A percentile compares a stretch with the other conserved stretches of the same genome.
Evolutionary conservation across 2,329 filamentous ascomycete species (phyloP).

Genomic region (Exophiala lecanii-corni): DNA sequence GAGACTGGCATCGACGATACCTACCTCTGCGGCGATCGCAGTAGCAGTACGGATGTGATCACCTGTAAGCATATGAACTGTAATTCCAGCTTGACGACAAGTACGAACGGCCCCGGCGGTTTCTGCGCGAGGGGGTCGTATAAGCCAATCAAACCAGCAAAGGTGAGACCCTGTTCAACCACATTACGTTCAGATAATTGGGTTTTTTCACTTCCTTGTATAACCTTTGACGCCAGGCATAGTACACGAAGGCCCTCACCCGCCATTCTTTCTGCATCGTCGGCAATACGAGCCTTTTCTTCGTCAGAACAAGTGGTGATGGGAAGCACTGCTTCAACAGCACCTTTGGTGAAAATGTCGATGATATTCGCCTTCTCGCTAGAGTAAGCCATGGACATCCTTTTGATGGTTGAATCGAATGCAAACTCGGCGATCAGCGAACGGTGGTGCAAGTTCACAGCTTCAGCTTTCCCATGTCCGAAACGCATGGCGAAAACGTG

Average conservation of each 20-base stretch:
- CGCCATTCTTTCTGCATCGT: constrained; percentile 59
- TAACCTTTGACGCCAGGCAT: constrained; percentile 30
- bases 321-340: constrained; percentile 59
- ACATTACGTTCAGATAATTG: constrained; percentile 49
- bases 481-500: constrained; percentile 66
- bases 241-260: constrained; percentile 60
- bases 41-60: constrained; percentile 75
- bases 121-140: constrained; percentile 83
- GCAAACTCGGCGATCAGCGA: constrained; percentile 58
- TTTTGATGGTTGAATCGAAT: constrained; percentile 65
- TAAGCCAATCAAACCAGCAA: constrained; percentile 78
- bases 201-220: constrained; percentile 37
- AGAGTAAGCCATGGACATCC: constrained; percentile 61
- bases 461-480: constrained; percentile 46
- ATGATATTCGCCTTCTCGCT: constrained; percentile 9
- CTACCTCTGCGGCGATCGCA: constrained; percentile 73
- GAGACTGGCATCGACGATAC: constrained; percentile 52
- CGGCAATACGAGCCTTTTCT: constrained; percentile 50
- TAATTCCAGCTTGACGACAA: constrained; percentile 69
- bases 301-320: constrained; percentile 51
- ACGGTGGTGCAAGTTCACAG: constrained; percentile 43
- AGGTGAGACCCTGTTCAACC: constrained; percentile 62
- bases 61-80: constrained; percentile 79
- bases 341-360: constrained; percentile 41
- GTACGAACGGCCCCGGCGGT: constrained; percentile 67